Evolutionary conservation across 75 land plant species (phyloP), one percentile per base, ranked within the genome.

Genomic region (Gnetum montanum): DNA sequence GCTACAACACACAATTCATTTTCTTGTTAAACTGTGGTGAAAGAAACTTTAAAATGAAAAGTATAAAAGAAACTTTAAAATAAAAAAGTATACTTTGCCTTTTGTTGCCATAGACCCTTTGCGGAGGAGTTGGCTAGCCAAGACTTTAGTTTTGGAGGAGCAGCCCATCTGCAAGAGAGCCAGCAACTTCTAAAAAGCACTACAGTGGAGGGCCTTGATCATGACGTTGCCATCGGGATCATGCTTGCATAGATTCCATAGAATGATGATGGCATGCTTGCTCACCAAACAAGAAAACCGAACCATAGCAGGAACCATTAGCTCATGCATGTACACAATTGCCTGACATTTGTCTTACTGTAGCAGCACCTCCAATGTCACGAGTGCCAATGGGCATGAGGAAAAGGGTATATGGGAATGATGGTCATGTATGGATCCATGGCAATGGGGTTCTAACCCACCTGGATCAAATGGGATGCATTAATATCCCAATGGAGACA

Each of bases 141-240:
- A 82, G 50, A 71, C 68, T 62, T 80, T 85, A 6, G 81, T 74
- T n/a, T 46, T 31, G 20, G 72, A 76, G 0, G 61, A 49, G 45
- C 86, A 79, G 0, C 89, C 95, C 28, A 83, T 59, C 57, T 89
- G 95, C 46, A 89, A 49, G 18, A 89, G 46, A 56, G 85, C 44
- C 71, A 90, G 45, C 0, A 90, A 63, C 73, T 86, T 79, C 60
- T 85, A 78, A 46, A 88, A 82, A n/a, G 71, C 84, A 0, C 96
- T 88, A 31, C 56, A 66, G 27, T 72, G 68, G 29, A 83, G 67
- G 0, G 84, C 82, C 31, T 90, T 88, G 24, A 61, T 50, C 30
- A 66, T 20, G 8, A 69, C 60, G 33, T 30, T 22, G 16, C 49
- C 45, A 8, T 36, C 33, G 4, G 36, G 38, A 13, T 51, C 34